Evolutionary conservation across 2,329 filamentous ascomycete species (phyloP), one percentile per base, ranked within the genome.

Genomic region (Fusarium hainanense): DNA sequence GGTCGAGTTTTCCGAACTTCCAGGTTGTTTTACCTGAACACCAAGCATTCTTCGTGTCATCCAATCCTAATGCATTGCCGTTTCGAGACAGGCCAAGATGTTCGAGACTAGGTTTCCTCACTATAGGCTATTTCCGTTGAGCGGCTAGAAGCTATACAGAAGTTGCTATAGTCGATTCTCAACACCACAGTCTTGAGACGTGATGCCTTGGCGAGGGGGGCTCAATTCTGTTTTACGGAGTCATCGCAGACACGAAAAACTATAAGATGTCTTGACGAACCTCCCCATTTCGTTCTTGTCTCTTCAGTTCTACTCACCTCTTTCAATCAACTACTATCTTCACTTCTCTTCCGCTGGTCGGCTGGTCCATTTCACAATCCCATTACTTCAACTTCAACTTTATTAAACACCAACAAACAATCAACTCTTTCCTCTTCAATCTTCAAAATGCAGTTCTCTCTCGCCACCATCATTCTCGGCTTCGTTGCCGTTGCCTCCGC

Each of bases 271-370:
- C 43, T 6, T 34, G 7, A 16, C 7, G 10, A 32, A 25, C 28
- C 49, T 23, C 25, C 12, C 32, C 23, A 21, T 54, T 52, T 27
- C 41, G 21, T 54, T 54, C 28, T 62, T 62, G 21, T 13, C 11
- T 63, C 59, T 20, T 23, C 59, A 63, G 59, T 63, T 14, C 28
- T 30, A 62, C 59, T 63, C 59, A 62, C 25, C 30, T 46, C 28
- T 32, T 21, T 21, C 34, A 52, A 47, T 21, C 32, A 41, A 50
- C 42, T 8, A 23, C 34, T 20, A 60, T 58, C 25, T 62, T 63
- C 59, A 34, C 46, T 63, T 63, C 58, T 62, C 28, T 28, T 63
- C 59, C 57, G 59, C 59, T 63, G 59, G 59, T 42, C 59, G 59
- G 57, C 51, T 62, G 51, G 51, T 62, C 57, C 42, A 47, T 52